Percentiles rank a stretch among this genome's conserved stretches.
Conservation (phyloP, 768 basidiomycete species). For the Termitomyces sp. region DNA sequence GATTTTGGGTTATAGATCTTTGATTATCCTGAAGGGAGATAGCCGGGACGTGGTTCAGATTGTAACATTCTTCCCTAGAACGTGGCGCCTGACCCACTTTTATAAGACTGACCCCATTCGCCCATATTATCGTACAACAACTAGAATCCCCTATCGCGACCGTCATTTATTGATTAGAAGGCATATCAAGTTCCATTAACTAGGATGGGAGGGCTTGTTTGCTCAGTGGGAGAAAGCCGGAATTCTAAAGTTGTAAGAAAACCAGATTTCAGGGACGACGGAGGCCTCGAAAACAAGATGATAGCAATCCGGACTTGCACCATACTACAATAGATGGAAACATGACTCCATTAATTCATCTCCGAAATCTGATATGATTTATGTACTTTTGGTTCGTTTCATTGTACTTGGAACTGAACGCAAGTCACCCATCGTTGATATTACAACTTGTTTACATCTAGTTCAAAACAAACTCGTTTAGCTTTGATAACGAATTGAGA, state of each 20-base stretch:
- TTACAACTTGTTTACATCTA: neutral
- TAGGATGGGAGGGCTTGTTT: neutral
- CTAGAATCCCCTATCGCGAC: neutral
- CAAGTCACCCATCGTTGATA: neutral
- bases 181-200: neutral
- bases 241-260: neutral
- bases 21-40: conserved; percentile 16
- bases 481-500: neutral
- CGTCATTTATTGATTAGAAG: neutral
- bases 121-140: neutral
- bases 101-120: neutral
- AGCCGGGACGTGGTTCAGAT: conserved; percentile 12
- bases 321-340: neutral
- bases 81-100: conserved; percentile 8
- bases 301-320: neutral
- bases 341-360: neutral
- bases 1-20: conserved; percentile 10
- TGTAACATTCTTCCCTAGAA: conserved; percentile 12
- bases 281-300: neutral
- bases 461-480: neutral
- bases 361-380: neutral
- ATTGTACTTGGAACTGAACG: neutral
- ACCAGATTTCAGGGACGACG: neutral
- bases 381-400: neutral
- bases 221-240: neutral